Percentiles rank a stretch among this genome's conserved stretches.
phyloP scores from a whole-genome alignment of 768 basidiomycete genomes.

The Chiua virens region DNA sequence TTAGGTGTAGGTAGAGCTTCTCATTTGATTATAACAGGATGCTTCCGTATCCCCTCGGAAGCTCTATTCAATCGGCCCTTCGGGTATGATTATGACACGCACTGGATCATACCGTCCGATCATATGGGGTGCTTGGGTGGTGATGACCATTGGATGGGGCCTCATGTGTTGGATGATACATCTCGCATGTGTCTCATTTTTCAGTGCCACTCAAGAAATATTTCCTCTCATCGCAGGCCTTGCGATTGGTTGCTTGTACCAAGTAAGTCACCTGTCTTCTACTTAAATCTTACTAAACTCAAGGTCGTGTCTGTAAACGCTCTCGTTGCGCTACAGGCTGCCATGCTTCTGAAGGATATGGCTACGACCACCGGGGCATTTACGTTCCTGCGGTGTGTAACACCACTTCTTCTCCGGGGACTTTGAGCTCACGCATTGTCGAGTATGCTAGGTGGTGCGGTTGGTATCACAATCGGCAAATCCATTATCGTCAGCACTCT shows the following conservation, averaged over 20 bases:
- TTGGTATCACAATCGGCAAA: conserved; percentile 74
- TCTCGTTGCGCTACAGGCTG: conserved; percentile 39
- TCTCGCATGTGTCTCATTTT: conserved; percentile 25
- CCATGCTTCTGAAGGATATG: conserved; percentile 48
- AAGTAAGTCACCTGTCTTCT: conserved; percentile 10
- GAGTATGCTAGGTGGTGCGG: conserved; percentile 70
- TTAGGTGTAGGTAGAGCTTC: neutral
- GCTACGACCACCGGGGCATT: conserved; percentile 41
- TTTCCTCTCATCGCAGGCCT: conserved; percentile 33
- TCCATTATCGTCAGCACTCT: conserved; percentile 63
- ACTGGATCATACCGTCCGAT: conserved; percentile 32
- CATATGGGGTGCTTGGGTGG: conserved; percentile 30
- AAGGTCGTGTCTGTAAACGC: conserved; percentile 14
- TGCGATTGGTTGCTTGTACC: conserved; percentile 38
- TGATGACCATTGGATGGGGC: conserved; percentile 36
- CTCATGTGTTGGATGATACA: conserved; percentile 37
- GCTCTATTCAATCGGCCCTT: conserved; percentile 18
- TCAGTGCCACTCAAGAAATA: conserved; percentile 32
- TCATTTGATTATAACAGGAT: conserved; percentile 25
- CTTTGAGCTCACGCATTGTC: neutral
- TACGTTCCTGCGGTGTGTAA: conserved; percentile 31
- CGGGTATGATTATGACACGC: conserved; percentile 27
- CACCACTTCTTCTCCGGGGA: neutral
- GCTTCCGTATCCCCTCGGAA: conserved; percentile 34
- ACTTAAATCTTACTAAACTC: neutral